These are phyloP conservation scores for Trametes cubensis DNA, from an alignment of 768 basidiomycete species.

Conservation along the genomic window DNA sequence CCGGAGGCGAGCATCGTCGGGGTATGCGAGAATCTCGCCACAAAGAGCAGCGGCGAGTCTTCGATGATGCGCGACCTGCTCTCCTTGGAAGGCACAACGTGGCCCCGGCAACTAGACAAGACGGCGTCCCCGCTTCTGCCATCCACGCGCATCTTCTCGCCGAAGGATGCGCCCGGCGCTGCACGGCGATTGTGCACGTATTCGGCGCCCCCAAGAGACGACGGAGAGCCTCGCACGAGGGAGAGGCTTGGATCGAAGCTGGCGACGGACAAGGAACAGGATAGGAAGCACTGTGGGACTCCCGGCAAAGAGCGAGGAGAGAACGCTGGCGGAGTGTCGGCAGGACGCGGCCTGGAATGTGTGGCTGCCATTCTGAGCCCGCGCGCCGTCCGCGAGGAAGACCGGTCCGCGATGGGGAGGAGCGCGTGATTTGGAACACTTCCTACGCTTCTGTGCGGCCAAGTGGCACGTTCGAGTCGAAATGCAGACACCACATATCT, in stretches of 20 bases:
- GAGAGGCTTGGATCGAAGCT: no score
- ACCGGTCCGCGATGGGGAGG: not conserved
- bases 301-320: no score
- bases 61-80: not conserved
- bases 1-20: no score
- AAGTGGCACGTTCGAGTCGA: no score
- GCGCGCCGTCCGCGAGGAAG: constrained; percentile 6
- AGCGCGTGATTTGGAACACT: not conserved
- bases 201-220: no score
- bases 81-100: not conserved
- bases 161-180: not conserved
- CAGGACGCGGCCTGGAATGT: not conserved
- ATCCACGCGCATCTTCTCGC: not conserved
- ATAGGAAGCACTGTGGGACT: not conserved
- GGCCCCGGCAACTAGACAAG: constrained; percentile 12
- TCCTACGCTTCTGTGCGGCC: no score
- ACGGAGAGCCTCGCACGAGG: no score
- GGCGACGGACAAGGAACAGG: not conserved
- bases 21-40: constrained; percentile 1
- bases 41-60: not conserved
- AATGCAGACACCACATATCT: no score
- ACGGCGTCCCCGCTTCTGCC: constrained; percentile 2
- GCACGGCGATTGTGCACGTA: not conserved
- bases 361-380: constrained; percentile 1
- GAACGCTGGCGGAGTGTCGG: not conserved